A percentile compares a stretch with the other conserved stretches of the same genome.
Conservation (phyloP, 2,329 filamentous ascomycete genomes). For the Nemania serpens region DNA sequence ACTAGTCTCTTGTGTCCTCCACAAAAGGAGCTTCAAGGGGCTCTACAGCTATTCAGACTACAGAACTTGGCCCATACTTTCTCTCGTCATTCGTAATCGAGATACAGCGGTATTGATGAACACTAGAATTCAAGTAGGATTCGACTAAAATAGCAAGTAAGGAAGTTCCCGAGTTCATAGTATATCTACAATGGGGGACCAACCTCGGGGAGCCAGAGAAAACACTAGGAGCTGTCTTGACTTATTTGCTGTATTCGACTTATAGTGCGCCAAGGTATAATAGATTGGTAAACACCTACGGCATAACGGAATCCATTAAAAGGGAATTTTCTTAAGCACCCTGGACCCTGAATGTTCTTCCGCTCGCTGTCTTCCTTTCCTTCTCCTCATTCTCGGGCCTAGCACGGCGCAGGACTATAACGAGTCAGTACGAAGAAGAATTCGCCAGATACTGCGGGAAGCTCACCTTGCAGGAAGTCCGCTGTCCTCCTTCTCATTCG, state of each 20-base stretch:
- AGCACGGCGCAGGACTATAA: conserved; percentile 86
- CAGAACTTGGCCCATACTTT: too few species aligned
- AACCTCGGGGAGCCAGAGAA: neutral
- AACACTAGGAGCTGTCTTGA: neutral
- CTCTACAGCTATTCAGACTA: too few species aligned
- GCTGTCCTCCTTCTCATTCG: conserved; percentile 97
- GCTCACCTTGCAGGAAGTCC: conserved; percentile 94
- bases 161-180: neutral
- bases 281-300: neutral
- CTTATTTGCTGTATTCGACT: conserved; percentile 3
- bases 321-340: conserved; percentile 16
- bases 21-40: too few species aligned
- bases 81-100: too few species aligned
- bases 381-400: conserved; percentile 95
- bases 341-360: conserved; percentile 78
- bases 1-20: too few species aligned
- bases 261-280: neutral
- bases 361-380: conserved; percentile 97
- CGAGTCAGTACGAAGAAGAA: conserved; percentile 22
- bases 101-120: too few species aligned
- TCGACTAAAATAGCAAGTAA: neutral
- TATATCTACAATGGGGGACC: neutral
- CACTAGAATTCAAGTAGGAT: neutral
- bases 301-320: neutral
- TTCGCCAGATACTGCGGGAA: conserved; percentile 35